phyloP scores from a whole-genome alignment of 306 rosid species.

The Cicer yamashitae region DNA sequence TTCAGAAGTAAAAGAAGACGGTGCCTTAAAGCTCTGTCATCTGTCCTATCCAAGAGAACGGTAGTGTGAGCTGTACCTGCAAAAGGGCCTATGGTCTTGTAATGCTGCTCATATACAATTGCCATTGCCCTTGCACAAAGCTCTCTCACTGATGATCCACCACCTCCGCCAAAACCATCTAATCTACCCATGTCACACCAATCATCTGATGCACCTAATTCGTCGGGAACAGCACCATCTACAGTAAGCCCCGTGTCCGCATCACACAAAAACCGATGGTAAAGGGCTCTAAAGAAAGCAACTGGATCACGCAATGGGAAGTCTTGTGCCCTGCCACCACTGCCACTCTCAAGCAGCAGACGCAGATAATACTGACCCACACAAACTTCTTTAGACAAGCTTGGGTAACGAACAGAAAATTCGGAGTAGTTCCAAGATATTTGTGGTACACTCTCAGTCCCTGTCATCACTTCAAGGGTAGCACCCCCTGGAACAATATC shows the following conservation, averaged over 20 bases:
- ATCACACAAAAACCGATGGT: slow-evolving; percentile 94
- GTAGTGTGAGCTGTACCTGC: slow-evolving; percentile 94
- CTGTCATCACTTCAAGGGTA: slow-evolving; percentile 58
- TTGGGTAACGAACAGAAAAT: slow-evolving; percentile 86
- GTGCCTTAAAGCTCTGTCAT: slow-evolving; percentile 98
- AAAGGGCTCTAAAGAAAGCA: slow-evolving; percentile 95
- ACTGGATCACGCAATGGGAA: slow-evolving; percentile 97
- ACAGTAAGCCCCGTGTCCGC: slow-evolving; percentile 97
- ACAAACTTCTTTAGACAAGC: slow-evolving; percentile 98
- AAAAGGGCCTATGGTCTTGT: slow-evolving; percentile 84
- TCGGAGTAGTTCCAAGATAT: slow-evolving; percentile 98
- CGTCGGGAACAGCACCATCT: slow-evolving; percentile 98
- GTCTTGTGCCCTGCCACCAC: slow-evolving; percentile 90
- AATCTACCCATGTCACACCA: slow-evolving; percentile 99
- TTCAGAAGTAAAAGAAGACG: slow-evolving; percentile 95
- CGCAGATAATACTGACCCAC: slow-evolving; percentile 99
- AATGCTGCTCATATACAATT: slow-evolving; percentile 95
- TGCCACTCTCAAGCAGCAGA: slow-evolving; percentile 93
- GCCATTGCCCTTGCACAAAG: slow-evolving; percentile 99
- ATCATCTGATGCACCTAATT: slow-evolving; percentile 98
- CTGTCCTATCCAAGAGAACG: slow-evolving; percentile 96
- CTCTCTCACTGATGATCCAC: slow-evolving; percentile 96
- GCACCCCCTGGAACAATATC: slow-evolving; percentile 92
- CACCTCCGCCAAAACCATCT: slow-evolving; percentile 99
- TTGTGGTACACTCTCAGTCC: slow-evolving; percentile 76